A percentile compares a stretch with the other conserved stretches of the same genome.
These are phyloP conservation scores for Penicillium palitans DNA, from an alignment of 2,329 filamentous ascomycete genomes.

Conservation along the genomic window DNA sequence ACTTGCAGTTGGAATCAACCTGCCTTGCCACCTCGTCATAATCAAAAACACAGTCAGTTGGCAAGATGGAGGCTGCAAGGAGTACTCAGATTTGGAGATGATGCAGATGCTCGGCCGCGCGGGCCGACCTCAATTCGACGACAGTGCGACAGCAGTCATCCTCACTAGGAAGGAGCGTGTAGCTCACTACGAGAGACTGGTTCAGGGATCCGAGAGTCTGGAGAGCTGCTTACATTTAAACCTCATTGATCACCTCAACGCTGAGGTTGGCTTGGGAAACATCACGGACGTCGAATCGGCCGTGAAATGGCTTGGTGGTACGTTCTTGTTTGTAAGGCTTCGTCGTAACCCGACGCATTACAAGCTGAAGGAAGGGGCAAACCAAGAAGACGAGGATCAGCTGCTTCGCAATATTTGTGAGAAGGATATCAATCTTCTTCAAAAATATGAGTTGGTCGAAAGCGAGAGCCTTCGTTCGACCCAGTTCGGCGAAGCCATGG, in stretches of 20 bases:
- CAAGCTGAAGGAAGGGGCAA: slow-evolving; percentile 57
- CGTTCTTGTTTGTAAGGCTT: slow-evolving; percentile 75
- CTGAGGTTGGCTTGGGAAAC: slow-evolving; percentile 75
- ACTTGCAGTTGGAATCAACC: slow-evolving; percentile 77
- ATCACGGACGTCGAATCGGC: slow-evolving; percentile 66
- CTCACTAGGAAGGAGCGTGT: slow-evolving; percentile 69
- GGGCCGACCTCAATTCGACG: slow-evolving; percentile 79
- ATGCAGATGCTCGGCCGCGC: slow-evolving; percentile 91
- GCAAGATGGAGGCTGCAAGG: slow-evolving; percentile 60
- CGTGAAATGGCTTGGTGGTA: slow-evolving; percentile 71
- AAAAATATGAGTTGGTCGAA: slow-evolving; percentile 60
- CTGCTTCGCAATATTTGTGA: slow-evolving; percentile 70
- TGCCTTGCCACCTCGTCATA: slow-evolving; percentile 80
- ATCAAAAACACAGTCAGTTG: slow-evolving; percentile 76
- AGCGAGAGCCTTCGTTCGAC: slow-evolving; percentile 60
- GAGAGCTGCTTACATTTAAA: slow-evolving; percentile 80
- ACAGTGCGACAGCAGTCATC: slow-evolving; percentile 73
- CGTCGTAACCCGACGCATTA: slow-evolving; percentile 71
- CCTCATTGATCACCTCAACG: slow-evolving; percentile 79
- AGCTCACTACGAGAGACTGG: slow-evolving; percentile 68
- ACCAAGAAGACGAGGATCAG: slow-evolving; percentile 58
- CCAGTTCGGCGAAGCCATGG: slow-evolving; percentile 77
- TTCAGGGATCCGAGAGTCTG: slow-evolving; percentile 69
- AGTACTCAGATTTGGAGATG: slow-evolving; percentile 79
- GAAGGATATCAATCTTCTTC: slow-evolving; percentile 65